Conservation (phyloP, 164 flowering plant genomes). For the Houttuynia cordata region DNA sequence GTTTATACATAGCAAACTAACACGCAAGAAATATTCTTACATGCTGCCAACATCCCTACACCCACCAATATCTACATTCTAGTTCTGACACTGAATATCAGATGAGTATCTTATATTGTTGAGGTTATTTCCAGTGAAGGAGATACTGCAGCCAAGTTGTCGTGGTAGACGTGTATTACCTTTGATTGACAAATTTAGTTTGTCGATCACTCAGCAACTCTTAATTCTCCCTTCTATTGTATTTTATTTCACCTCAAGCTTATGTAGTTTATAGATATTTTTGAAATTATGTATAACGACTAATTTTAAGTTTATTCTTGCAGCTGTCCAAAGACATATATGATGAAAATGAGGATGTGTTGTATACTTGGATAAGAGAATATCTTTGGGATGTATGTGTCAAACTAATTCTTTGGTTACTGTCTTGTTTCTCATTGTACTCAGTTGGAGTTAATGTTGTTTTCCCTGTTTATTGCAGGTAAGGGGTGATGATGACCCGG, state of each 20-base stretch:
- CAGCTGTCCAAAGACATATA: conserved; percentile 76
- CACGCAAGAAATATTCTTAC: too few relatives aligned
- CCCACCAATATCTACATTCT: too few relatives aligned
- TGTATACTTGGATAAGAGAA: conserved; percentile 88
- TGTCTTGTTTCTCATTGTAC: neutral
- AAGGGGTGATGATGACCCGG: conserved; percentile 64
- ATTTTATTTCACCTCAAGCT: neutral
- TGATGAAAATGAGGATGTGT: conserved; percentile 69
- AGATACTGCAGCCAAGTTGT: too few relatives aligned
- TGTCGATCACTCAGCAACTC: too few relatives aligned
- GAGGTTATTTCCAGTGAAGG: too few relatives aligned
- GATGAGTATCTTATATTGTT: too few relatives aligned
- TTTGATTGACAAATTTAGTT: too few relatives aligned
- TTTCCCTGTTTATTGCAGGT: conserved; percentile 31
- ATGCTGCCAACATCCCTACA: too few relatives aligned
- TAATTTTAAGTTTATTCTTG: neutral
- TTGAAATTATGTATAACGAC: neutral
- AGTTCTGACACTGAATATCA: too few relatives aligned
- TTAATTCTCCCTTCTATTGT: too few relatives aligned
- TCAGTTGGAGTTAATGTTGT: conserved; percentile 5
- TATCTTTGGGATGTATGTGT: conserved; percentile 90
- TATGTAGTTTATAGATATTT: neutral
- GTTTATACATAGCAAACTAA: too few relatives aligned
- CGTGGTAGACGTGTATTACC: too few relatives aligned
- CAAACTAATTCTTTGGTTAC: neutral